These are phyloP conservation scores for Calamus simplicifolius DNA, from an alignment of 176 grass and related monocot species.

Conservation along the genomic window DNA sequence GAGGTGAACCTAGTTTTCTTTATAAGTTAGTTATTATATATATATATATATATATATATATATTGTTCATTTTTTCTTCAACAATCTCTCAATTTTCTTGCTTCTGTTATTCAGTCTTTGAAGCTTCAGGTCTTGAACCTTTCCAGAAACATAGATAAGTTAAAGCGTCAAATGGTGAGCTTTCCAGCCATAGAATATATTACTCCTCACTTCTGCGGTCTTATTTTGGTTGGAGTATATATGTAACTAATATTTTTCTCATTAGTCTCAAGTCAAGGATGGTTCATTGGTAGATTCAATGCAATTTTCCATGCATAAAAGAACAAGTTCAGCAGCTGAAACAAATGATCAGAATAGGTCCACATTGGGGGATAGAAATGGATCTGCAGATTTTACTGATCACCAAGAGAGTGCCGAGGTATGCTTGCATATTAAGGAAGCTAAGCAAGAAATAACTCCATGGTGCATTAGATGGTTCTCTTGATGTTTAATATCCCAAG, in stretches of 20 bases:
- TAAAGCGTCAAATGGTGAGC: conserved; percentile 60
- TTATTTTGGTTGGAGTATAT: conserved; percentile 2
- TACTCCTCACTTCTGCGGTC: not conserved
- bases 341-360: conserved; percentile 4
- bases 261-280: not conserved
- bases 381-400: conserved; percentile 5
- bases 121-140: conserved; percentile 88
- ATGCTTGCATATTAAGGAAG: conserved; percentile 4
- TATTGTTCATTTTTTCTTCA: not conserved
- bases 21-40: conserved; percentile 5
- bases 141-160: conserved; percentile 62
- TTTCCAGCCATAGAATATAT: conserved; percentile 6
- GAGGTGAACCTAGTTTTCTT: conserved; percentile 37
- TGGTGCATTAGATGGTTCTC: too few relatives aligned
- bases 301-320: conserved; percentile 15
- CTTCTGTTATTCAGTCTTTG: conserved; percentile 53
- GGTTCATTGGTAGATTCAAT: conserved; percentile 8
- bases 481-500: too few relatives aligned
- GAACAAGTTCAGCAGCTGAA: not conserved
- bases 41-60: conserved; percentile 8
- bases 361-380: conserved; percentile 7
- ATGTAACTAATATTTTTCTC: not conserved
- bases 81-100: not conserved
- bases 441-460: not conserved
- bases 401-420: conserved; percentile 27